Conservation (phyloP, 441 rosid genomes). For the Erysimum pusillum region DNA sequence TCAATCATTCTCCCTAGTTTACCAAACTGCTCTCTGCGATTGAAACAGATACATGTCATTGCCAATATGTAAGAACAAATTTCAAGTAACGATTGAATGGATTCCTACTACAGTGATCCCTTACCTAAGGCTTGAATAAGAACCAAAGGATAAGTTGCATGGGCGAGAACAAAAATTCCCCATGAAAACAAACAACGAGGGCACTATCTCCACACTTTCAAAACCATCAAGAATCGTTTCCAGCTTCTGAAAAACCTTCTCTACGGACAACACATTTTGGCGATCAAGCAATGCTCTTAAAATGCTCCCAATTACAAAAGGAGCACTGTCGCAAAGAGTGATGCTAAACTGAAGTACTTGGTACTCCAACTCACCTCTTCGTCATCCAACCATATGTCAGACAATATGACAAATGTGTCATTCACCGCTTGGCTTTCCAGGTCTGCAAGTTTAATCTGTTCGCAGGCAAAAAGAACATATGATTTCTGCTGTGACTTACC, state of each 20-base stretch:
- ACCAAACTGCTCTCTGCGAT: conserved; percentile 71
- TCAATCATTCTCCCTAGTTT: conserved; percentile 82
- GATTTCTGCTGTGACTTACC: conserved; percentile 19
- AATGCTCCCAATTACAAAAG: conserved; percentile 6
- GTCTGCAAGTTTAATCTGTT: conserved; percentile 70
- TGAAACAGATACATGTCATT: conserved; percentile 29
- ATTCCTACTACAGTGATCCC: conserved; percentile 28
- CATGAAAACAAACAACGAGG: conserved; percentile 95
- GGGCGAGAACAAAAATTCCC: conserved; percentile 88
- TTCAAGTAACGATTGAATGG: not conserved
- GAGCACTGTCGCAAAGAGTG: not conserved
- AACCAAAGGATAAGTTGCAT: conserved; percentile 80
- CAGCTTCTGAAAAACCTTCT: conserved; percentile 85
- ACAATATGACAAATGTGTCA: conserved; percentile 90
- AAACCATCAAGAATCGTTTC: conserved; percentile 77
- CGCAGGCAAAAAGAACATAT: conserved; percentile 49
- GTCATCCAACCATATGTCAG: conserved; percentile 89
- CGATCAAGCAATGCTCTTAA: conserved; percentile 47
- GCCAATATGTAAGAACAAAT: conserved; percentile 9
- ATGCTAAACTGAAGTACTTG: conserved; percentile 8
- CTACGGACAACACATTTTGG: conserved; percentile 54
- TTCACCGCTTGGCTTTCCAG: conserved; percentile 72
- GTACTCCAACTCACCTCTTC: conserved; percentile 70
- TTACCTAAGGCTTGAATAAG: conserved; percentile 85
- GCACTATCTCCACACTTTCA: conserved; percentile 82